A percentile compares a stretch with the other conserved stretches of the same genome.
These are phyloP conservation scores for Russula compacta DNA, from an alignment of 768 basidiomycete species.

Conservation along the genomic window DNA sequence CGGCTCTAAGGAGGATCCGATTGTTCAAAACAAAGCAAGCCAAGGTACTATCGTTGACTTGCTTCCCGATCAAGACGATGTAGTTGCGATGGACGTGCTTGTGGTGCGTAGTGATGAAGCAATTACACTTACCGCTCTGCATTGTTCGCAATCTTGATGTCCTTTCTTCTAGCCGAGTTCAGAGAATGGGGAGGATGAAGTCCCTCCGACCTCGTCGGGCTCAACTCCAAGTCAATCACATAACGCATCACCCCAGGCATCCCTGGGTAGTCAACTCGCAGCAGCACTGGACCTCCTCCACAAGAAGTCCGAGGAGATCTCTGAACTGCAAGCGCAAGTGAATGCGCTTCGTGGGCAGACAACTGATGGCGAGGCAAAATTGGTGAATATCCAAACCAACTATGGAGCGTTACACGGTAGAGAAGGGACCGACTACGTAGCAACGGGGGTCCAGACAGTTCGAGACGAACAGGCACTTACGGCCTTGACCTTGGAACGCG, in stretches of 20 bases:
- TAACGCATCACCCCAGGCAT: background rate
- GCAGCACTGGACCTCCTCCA: constrained; percentile 14
- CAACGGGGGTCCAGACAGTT: constrained; percentile 8
- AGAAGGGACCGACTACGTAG: background rate
- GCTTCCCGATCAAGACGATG: background rate
- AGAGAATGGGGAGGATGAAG: constrained; percentile 6
- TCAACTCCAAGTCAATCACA: constrained; percentile 12
- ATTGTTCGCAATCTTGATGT: background rate
- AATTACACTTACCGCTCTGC: too few species aligned
- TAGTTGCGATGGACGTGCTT: background rate
- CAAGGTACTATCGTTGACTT: background rate
- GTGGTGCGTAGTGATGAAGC: background rate
- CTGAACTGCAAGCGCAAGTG: constrained; percentile 9
- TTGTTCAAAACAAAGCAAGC: background rate
- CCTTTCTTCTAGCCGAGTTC: background rate
- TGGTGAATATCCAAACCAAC: background rate
- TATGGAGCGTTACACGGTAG: background rate
- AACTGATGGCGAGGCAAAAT: background rate
- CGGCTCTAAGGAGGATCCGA: background rate
- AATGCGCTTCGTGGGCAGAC: background rate
- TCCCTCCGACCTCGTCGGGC: constrained; percentile 8
- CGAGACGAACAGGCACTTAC: background rate
- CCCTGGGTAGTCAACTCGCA: constrained; percentile 9
- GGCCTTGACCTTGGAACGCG: constrained; percentile 5
- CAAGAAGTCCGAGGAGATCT: constrained; percentile 16